Conservation (phyloP, 768 basidiomycete genomes). For the Macrocybe gigantea region DNA sequence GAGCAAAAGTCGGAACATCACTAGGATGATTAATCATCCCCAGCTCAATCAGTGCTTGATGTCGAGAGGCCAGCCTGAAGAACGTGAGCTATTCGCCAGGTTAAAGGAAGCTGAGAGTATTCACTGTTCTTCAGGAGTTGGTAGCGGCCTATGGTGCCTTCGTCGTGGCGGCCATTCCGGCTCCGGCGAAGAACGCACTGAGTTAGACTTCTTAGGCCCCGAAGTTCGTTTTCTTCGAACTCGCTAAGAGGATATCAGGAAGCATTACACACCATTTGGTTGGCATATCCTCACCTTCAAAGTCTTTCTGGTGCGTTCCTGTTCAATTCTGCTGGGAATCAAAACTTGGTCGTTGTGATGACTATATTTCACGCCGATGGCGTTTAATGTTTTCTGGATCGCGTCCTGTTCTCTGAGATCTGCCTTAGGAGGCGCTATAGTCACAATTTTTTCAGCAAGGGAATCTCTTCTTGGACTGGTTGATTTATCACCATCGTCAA, state of each 20-base stretch:
- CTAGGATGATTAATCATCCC: constrained; percentile 49
- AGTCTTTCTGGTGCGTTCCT: constrained; percentile 50
- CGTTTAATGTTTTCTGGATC: constrained; percentile 48
- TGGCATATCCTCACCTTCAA: constrained; percentile 33
- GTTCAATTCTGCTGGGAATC: constrained; percentile 61
- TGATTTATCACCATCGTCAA: constrained; percentile 51
- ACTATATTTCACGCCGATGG: constrained; percentile 63
- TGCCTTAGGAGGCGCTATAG: constrained; percentile 28
- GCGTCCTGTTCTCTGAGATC: constrained; percentile 36
- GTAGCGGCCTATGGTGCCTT: constrained; percentile 45
- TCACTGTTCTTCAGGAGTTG: constrained; percentile 46
- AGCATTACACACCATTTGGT: too few species aligned
- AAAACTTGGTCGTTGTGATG: constrained; percentile 73
- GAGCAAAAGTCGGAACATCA: constrained; percentile 54
- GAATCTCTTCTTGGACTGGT: background rate
- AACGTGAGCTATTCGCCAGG: background rate
- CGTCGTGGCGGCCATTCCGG: constrained; percentile 62
- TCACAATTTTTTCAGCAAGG: background rate
- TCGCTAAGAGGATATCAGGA: too few species aligned
- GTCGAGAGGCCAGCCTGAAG: constrained; percentile 46
- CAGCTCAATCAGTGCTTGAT: constrained; percentile 55
- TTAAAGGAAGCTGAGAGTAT: constrained; percentile 6
- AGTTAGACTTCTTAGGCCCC: too few species aligned
- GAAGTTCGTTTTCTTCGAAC: too few species aligned
- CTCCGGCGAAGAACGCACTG: constrained; percentile 20